A percentile compares a stretch with the other conserved stretches of the same genome.
phyloP scores from a whole-genome alignment of 2,329 filamentous ascomycete genomes.

The Ophiostoma quercus region DNA sequence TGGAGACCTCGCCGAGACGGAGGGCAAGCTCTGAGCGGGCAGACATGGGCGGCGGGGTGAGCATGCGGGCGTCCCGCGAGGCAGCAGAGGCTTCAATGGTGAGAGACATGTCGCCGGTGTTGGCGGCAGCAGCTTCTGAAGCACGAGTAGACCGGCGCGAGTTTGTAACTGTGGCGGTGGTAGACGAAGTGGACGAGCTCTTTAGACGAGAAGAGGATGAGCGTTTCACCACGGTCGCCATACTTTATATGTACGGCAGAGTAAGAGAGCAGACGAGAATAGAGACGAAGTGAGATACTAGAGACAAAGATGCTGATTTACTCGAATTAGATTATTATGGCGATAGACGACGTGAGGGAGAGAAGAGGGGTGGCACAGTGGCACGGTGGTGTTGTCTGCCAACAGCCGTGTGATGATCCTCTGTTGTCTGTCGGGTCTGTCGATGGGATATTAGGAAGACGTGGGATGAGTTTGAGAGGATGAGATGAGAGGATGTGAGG shows the following conservation, averaged over 20 bases:
- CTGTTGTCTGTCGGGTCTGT: background rate
- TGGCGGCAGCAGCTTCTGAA: background rate
- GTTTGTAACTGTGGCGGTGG: background rate
- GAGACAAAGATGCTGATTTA: background rate
- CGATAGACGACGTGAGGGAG: background rate
- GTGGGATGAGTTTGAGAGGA: background rate
- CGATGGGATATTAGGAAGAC: background rate
- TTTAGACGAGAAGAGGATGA: conserved; percentile 3
- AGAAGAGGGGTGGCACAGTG: background rate
- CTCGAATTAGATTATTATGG: background rate
- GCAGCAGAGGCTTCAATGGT: conserved; percentile 12
- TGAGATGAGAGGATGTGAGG: background rate
- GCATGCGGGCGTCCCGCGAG: conserved; percentile 15
- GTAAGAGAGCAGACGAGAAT: background rate
- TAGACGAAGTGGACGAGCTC: background rate
- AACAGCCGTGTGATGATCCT: background rate
- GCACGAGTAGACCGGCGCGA: conserved; percentile 2
- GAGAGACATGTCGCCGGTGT: conserved; percentile 12
- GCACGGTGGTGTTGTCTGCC: background rate
- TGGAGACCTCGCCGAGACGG: conserved; percentile 21
- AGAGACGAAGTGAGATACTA: background rate
- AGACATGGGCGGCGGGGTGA: conserved; percentile 23
- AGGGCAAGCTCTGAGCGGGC: conserved; percentile 20
- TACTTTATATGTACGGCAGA: background rate
- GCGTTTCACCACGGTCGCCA: conserved; percentile 8